Evolutionary conservation across 495 filamentous ascomycete genomes (phyloP), one percentile per base, ranked within the genome.

Genomic region (Cetradonia linearis): DNA sequence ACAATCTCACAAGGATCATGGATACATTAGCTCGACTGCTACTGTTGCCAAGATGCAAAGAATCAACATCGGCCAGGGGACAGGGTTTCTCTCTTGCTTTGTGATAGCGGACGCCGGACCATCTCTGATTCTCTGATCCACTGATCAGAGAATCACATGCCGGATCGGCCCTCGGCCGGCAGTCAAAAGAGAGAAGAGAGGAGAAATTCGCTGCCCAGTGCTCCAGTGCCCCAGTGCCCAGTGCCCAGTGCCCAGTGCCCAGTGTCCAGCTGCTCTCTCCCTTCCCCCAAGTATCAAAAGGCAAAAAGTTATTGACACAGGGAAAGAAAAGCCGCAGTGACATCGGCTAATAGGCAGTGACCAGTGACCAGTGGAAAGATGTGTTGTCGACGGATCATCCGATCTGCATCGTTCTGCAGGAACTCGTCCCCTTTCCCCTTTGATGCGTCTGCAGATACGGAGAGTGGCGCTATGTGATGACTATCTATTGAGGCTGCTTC

Each of bases 1-100:
- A 30, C 36, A 52, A 37, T 57, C 10, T 37, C 36, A 36, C 64
- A 61, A 46, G 58, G 61, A 58, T 61, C 64, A 61, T 37, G 58
- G 61, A 58, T 61, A 13, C 38, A 20, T 25, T 62, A 48, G 55
- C 48, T 46, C 54, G 36, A 5, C 11, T 55, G 52, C 53, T 57
- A 44, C 40, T 54, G 23, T n/a, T 55, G 52, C 53, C 48, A 42
- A 53, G 42, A 46, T 38, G 20, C 27, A 36, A 47, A 46, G 25
- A 8, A 25, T 46, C 59, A 47, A 36, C 40, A 59, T 54, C 23
- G 3, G 27, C 9, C 27, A 55, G 27, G 11, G 27, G 44, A 52
- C 47, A 53, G 46, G 56, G 42, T 38, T 20, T 13, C 28, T 59
- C n/a, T 48, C 47, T 59, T 40, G 33, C 40, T 54, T 54, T 54